These are phyloP conservation scores for Penicillium italicum DNA, from an alignment of 2,329 filamentous ascomycete species.

Conservation along the genomic window DNA sequence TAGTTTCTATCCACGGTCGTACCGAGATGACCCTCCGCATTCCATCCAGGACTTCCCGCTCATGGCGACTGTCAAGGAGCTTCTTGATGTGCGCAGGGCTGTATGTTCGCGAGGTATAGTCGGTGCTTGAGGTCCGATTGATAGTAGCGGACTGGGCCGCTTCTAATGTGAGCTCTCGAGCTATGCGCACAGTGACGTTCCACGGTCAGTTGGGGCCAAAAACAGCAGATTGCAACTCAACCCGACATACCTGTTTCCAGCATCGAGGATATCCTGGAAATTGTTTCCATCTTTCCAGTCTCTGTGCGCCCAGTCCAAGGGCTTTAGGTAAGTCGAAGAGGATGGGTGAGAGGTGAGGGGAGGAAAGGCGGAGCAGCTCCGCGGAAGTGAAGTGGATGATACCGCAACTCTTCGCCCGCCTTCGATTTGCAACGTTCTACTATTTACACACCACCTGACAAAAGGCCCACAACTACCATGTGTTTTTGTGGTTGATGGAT, in stretches of 20 bases:
- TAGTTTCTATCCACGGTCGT: constrained; percentile 27
- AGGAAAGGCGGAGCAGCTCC: constrained; percentile 22
- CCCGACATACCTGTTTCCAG: constrained; percentile 77
- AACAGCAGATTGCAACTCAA: background rate
- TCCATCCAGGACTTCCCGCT: constrained; percentile 88
- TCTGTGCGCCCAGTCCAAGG: constrained; percentile 21
- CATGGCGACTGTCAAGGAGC: constrained; percentile 87
- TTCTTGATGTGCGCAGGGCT: constrained; percentile 87
- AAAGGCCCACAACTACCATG: background rate
- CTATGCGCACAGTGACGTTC: constrained; percentile 48
- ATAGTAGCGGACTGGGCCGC: constrained; percentile 81
- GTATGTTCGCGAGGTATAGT: constrained; percentile 61
- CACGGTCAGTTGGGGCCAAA: constrained; percentile 15
- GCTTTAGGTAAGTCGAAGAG: constrained; percentile 13
- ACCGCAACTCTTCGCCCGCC: constrained; percentile 2
- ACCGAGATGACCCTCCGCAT: constrained; percentile 84
- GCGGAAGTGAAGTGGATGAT: constrained; percentile 11
- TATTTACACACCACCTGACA: background rate
- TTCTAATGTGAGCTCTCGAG: constrained; percentile 95
- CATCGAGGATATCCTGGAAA: constrained; percentile 87
- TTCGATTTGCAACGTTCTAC: constrained; percentile 3
- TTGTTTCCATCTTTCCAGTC: constrained; percentile 74
- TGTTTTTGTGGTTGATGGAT: background rate
- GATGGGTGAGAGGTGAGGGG: constrained; percentile 17
- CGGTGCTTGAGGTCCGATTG: constrained; percentile 49